Evolutionary conservation across 768 basidiomycete genomes (phyloP), one percentile per base, ranked within the genome.

Genomic region (Russula emetica): DNA sequence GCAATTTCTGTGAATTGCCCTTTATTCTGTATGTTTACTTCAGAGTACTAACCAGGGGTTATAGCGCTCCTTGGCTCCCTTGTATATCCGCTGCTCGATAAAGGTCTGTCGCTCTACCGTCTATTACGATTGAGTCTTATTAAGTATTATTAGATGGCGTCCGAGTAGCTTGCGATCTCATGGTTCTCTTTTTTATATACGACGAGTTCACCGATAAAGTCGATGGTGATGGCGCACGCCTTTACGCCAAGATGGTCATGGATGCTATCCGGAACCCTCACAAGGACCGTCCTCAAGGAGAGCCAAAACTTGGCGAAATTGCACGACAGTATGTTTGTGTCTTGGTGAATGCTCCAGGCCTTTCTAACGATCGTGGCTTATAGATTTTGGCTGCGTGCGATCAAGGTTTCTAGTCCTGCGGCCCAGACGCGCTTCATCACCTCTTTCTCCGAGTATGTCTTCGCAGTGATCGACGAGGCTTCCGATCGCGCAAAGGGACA

Each of bases 391-490:
- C 22, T 58, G 36, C 56, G 61, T 26, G 61, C 64, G 36, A 40
- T 66, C 3, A 38, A 56, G 20, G 38, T 58, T 24, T 51, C 61
- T 11, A 58, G 55, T n/a, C 56, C 50, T 14, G 55, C 56, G 22
- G 56, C 62, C 5, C 64, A 62, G 54, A 55, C 63, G 50, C 72
- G 76, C 30, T 74, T 76, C 68, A 71, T 73, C 53, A 69, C 73
- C 26, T 69, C 71, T 24, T 68, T 76, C 59, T 68, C 66, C 14
- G 65, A 69, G 30, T 77, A 72, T 62, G 70, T 74, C 61, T 68
- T 71, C 40, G 74, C 76, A 18, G 69, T 74, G 58, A 69, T 69
- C 62, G 68, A 73, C 22, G 72, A 75, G 71, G 73, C 73, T 30
- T 62, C 64, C 26, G 73, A 75, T 58, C 70, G 72, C 11, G 69